Evolutionary conservation across 1,284 basidiomycete species (phyloP).

Genomic region (Apiotrichum gamsii): DNA sequence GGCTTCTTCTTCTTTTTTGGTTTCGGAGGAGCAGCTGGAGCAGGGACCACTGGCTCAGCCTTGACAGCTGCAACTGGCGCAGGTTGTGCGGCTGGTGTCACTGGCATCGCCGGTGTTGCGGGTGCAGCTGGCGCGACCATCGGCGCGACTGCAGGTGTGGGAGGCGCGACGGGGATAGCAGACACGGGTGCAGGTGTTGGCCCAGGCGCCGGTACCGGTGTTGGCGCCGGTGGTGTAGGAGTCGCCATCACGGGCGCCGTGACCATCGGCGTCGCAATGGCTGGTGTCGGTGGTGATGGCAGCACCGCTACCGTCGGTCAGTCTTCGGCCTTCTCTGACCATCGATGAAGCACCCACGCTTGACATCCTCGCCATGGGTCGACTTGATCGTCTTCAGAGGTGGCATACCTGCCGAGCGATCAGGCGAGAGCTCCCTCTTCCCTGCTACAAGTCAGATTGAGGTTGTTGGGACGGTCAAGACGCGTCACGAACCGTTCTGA

Average conservation of each 20-base stretch:
- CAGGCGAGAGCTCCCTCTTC: conserved; percentile 16
- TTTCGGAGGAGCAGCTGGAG: not conserved
- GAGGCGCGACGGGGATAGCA: not conserved
- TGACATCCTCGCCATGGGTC: conserved; percentile 6
- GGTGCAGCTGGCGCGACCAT: no score
- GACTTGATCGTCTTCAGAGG: conserved; percentile 15
- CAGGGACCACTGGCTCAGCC: not conserved
- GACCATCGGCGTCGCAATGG: not conserved
- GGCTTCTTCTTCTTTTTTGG: not conserved
- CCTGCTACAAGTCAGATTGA: conserved; percentile 9
- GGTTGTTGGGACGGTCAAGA: no score
- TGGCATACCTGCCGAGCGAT: conserved; percentile 4
- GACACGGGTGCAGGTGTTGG: no score
- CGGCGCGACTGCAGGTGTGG: not conserved
- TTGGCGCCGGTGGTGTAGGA: not conserved
- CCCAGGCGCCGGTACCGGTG: not conserved
- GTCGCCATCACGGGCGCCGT: not conserved
- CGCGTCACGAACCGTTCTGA: conserved; percentile 10
- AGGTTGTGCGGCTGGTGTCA: not conserved
- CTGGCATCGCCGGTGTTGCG: not conserved
- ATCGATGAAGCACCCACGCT: not conserved
- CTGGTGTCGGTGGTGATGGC: not conserved
- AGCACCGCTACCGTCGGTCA: not conserved
- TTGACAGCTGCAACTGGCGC: not conserved
- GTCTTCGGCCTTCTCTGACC: no score